These are phyloP conservation scores for Theileria parva DNA, from an alignment of 169 alveolate species.

Conservation along the genomic window DNA sequence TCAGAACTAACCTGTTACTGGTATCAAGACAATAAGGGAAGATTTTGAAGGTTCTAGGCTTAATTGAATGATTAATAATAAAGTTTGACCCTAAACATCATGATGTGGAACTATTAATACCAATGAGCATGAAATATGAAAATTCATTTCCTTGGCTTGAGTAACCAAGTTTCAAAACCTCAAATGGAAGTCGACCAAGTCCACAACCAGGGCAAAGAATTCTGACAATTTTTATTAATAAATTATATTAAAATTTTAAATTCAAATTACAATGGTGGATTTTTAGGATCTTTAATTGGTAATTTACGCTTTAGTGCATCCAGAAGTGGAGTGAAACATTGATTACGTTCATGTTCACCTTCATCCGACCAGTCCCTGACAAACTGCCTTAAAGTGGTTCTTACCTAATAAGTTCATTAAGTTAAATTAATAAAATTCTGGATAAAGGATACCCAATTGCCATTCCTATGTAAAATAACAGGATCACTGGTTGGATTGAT, in stretches of 20 bases:
- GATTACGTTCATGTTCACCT: constrained; percentile 92
- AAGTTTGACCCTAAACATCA: constrained; percentile 75
- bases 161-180: constrained; percentile 92
- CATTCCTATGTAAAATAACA: constrained; percentile 41
- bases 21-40: constrained; percentile 84
- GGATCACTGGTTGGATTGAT: constrained; percentile 61
- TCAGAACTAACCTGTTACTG: constrained; percentile 62
- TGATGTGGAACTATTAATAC: constrained; percentile 45
- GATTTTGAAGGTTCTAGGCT: constrained; percentile 66
- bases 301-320: constrained; percentile 78
- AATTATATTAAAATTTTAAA: constrained; percentile 7
- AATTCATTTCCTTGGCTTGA: constrained; percentile 98
- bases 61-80: constrained; percentile 77
- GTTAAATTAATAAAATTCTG: no score
- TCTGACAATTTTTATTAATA: no score
- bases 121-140: constrained; percentile 93
- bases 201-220: constrained; percentile 96
- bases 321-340: constrained; percentile 89
- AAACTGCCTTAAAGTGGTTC: constrained; percentile 92
- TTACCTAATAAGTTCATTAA: constrained; percentile 59
- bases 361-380: constrained; percentile 94
- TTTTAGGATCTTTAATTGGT: constrained; percentile 75
- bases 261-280: constrained; percentile 35
- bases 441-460: constrained; percentile 57
- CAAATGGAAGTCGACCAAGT: constrained; percentile 95